Base-by-base conservation (phyloP, 2,329 filamentous ascomycete genomes). In the Calonectria henricotiae region DNA sequence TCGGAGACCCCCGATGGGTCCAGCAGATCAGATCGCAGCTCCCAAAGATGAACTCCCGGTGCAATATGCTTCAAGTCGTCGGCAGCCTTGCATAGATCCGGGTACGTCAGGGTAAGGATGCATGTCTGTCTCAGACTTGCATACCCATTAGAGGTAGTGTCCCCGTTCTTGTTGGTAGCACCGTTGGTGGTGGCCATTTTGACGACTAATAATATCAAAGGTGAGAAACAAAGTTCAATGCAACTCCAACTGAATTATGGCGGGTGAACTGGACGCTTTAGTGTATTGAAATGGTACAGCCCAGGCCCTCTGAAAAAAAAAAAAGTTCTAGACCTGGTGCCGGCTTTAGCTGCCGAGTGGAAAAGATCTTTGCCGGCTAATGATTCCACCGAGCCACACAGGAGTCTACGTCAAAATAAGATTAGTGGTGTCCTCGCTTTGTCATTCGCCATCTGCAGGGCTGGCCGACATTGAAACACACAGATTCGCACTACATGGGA, bases 291-390 rank as follows among this genome's bases (percentile, higher is more conserved):
- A 58, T 37, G 51, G 51, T 25, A 58, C 20, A 23, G 20, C 39
- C 23, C 11, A 23, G 51, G 8, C 23, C 35, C 30, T 12, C 51
- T 32, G n/a, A 30, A 7, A 8, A 32, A 5, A 5, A 11, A 2
- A 17, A 5, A 20, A 11, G 6, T 8, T 20, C 12, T n/a, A 46
- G 43, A 23, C 43, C 5, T 3, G 20, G n/a, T 17, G 20, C 11
- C 43, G 17, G 43, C 3, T 46, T 11, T 11, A 23, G 43, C 20
- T 46, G 43, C 43, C 43, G 37, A 55, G 35, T 23, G 65, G 65
- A 51, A 67, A 62, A 67, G 65, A 54, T 13, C 32, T 67, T 62
- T 67, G 35, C 65, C 65, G 65, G 43, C 12, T n/a, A 41, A 13
- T 32, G 30, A 37, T 39, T 25, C 51, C 32, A 15, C 51, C 35